These are phyloP conservation scores for Cokeromyces recurvatus DNA, from an alignment of 371 early-diverging fungal genomes.

Conservation along the genomic window DNA sequence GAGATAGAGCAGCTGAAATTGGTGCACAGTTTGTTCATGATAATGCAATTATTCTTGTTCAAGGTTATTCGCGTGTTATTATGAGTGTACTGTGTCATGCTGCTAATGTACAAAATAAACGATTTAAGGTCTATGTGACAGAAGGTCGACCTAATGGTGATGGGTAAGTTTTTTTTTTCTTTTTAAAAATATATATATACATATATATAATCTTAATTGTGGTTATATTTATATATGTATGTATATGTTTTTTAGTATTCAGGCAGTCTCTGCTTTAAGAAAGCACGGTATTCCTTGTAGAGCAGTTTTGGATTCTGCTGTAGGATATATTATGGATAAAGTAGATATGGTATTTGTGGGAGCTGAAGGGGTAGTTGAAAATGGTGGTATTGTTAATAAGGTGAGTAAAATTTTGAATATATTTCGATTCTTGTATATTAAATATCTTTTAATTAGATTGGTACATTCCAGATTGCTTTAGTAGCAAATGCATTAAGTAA, in stretches of 20 bases:
- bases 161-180: slow-evolving; percentile 74
- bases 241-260: slow-evolving; percentile 41
- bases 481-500: slow-evolving; percentile 90
- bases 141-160: slow-evolving; percentile 79
- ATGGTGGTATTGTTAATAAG: slow-evolving; percentile 95
- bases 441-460: slow-evolving; percentile 45
- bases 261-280: slow-evolving; percentile 72
- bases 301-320: slow-evolving; percentile 89
- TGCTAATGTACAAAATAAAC: slow-evolving; percentile 65
- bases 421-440: too few species aligned
- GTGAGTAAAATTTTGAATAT: too few species aligned
- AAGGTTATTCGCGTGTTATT: slow-evolving; percentile 94
- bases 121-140: slow-evolving; percentile 86
- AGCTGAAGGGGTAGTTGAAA: slow-evolving; percentile 96
- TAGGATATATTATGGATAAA: slow-evolving; percentile 90
- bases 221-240: background rate
- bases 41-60: slow-evolving; percentile 84
- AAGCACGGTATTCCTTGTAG: slow-evolving; percentile 80
- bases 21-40: slow-evolving; percentile 91
- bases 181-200: too few species aligned
- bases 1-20: slow-evolving; percentile 75
- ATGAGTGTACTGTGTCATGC: slow-evolving; percentile 79
- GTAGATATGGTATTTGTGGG: slow-evolving; percentile 95
- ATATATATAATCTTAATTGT: too few species aligned
- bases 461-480: slow-evolving; percentile 91